Base-by-base conservation (phyloP, 352 stramenopile genomes). In the Phytopythium mirpurense region DNA sequence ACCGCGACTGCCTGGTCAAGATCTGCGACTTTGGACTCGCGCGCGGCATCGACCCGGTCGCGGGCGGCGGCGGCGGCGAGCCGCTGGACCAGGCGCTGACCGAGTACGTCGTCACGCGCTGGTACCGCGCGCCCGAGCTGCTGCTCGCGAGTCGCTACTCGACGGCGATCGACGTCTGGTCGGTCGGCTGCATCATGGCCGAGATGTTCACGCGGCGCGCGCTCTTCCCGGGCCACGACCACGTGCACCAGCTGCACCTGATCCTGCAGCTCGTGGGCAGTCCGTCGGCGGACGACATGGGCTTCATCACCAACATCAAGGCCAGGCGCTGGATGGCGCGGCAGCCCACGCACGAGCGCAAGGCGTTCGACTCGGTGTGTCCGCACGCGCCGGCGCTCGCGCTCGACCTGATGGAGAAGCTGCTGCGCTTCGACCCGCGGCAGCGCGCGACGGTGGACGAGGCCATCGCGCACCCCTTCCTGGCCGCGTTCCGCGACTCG, bases 131-230 rank as follows among this genome's bases (percentile, higher is more conserved):
- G 3, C 94, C 94, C 0, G 94, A 98, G 59, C 73, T 98, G 21
- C 65, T 98, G 75, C 70, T 99, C 18, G 93, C 90, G 7, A 96
- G 96, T 65, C 79, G 97, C 36, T 99, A 99, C 69, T 89, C 88
- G 27, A 91, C 96, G 35, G 76, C 88, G 10, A 96, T 99, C 55
- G 95, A 98, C 65, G 65, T 98, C 10, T 98, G 94, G 94, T 90
- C 83, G 54, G 91, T 98, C 8, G 97, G 97, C 6, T 99, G 97
- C 68, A 99, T 99, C 58, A 88, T 99, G 54, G 96, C 92, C 12
- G 97, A 99, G 70, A 90, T 99, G 60, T 96, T 99, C 48, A 86
- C 71, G 2, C 76, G 83, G 27, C 90, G 82, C 55, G 73, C 83
- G 32, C 59, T 93, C 0, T 93, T 93, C 35, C 83, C 83, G 0